phyloP scores from a whole-genome alignment of 2,329 filamentous ascomycete species.

The Xylaria sp. region DNA sequence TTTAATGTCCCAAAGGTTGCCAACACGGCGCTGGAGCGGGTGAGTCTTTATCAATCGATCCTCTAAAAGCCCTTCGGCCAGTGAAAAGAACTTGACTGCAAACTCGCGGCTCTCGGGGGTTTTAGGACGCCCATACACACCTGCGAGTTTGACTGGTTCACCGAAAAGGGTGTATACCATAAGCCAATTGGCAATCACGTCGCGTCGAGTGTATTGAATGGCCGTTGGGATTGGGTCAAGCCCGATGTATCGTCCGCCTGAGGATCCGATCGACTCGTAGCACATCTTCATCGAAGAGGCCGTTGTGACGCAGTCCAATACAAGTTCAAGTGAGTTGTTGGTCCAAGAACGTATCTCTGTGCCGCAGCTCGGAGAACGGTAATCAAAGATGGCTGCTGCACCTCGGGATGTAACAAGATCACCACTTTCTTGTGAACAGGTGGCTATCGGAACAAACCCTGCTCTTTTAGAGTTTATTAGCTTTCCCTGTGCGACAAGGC shows the following conservation, averaged over 20 bases:
- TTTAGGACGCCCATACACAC: too few relatives aligned
- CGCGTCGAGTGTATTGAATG: neutral
- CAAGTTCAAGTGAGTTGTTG: neutral
- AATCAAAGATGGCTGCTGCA: neutral
- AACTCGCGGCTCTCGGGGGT: too few relatives aligned
- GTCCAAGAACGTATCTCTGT: neutral
- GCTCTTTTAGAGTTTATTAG: too few relatives aligned
- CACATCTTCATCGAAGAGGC: neutral
- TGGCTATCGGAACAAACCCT: slow-evolving; percentile 13
- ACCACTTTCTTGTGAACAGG: slow-evolving; percentile 15
- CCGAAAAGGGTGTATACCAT: neutral
- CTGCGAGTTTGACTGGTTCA: slow-evolving; percentile 44
- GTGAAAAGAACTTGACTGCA: too few relatives aligned
- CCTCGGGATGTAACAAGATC: neutral
- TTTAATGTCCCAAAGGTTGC: too few relatives aligned
- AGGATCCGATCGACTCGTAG: neutral
- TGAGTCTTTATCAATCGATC: too few relatives aligned
- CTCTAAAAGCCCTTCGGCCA: too few relatives aligned
- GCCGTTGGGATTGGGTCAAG: neutral
- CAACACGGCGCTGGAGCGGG: too few relatives aligned
- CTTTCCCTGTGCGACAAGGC: too few relatives aligned
- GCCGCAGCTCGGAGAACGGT: neutral
- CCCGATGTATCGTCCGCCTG: neutral
- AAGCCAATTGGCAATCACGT: neutral
- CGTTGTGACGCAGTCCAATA: neutral